Base-by-base conservation (phyloP, 345 rosid species). In the Physaria fendleri region DNA sequence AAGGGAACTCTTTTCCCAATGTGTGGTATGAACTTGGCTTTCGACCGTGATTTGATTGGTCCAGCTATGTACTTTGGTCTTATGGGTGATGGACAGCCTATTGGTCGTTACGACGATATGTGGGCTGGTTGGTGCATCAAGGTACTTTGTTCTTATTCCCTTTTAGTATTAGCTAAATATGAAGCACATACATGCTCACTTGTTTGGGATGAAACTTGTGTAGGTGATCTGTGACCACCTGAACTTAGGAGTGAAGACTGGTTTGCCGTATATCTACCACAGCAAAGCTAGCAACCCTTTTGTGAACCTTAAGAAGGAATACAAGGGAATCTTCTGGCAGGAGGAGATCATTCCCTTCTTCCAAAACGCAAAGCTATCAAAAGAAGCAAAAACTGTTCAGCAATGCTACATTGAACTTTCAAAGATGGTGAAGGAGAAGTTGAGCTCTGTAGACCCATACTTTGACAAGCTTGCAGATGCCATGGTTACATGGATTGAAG, bases 121-220 rank as follows among this genome's bases (percentile, higher is more conserved):
- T 92, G 98, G 98, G 97, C 96, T 44, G 96, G 98, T 58, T 92
- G 98, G 96, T 92, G 98, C n/a, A 43, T 50, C 69, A 84, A 90
- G 92, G 97, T 86, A 66, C n/a, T 35, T n/a, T n/a, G 8, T 35
- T 35, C 17, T 35, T 12, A 34, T 32, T 32, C 37, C 37, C 37
- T 32, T 32, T 11, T 32, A 17, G n/a, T 24, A 11, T 21, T 21
- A 45, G 14, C 17, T 22, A 12, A 10, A 20, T 24, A 55, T 39
- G 34, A 11, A 18, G 25, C 34, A 6, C 28, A 40, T 49, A 20
- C 34, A 29, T 30, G 34, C 39, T 35, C 35, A 29, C 6, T 30
- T 53, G 17, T 41, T 12, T 57, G 18, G 61, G n/a, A 56, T 54
- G 29, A 20, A 24, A 55, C 12, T 23, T 51, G n/a, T 5, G 13